A percentile compares a stretch with the other conserved stretches of the same genome.
These are phyloP conservation scores for Diaporthe citri DNA, from an alignment of 2,329 filamentous ascomycete genomes.

Conservation along the genomic window DNA sequence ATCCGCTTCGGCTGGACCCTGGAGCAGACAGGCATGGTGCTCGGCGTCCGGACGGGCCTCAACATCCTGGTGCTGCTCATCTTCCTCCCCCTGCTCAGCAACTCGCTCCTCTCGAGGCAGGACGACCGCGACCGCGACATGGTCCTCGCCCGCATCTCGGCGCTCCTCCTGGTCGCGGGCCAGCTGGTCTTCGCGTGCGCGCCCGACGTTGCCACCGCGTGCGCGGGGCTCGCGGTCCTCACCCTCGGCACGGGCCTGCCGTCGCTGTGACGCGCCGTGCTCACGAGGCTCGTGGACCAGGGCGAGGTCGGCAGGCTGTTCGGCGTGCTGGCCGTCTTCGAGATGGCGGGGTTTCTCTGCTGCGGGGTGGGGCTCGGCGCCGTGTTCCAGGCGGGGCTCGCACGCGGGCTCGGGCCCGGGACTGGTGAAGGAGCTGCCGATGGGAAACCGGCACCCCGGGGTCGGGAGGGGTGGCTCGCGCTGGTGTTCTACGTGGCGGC, in stretches of 20 bases:
- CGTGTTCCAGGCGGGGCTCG: constrained; percentile 22
- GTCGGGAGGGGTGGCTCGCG: not conserved
- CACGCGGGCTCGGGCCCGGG: not conserved
- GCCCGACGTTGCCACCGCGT: not conserved
- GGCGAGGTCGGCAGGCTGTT: constrained; percentile 25
- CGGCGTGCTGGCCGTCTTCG: constrained; percentile 26
- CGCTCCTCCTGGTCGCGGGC: constrained; percentile 17
- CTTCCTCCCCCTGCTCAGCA: constrained; percentile 10
- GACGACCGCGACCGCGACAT: not conserved
- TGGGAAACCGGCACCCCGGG: not conserved
- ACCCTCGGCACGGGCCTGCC: constrained; percentile 36
- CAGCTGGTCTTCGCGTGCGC: constrained; percentile 23
- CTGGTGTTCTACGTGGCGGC: constrained; percentile 34
- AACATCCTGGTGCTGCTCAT: constrained; percentile 29
- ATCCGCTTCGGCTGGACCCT: constrained; percentile 34
- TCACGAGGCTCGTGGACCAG: constrained; percentile 2
- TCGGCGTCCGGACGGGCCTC: constrained; percentile 22
- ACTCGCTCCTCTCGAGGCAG: not conserved
- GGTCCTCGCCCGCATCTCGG: constrained; percentile 26
- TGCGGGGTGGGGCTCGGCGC: constrained; percentile 28
- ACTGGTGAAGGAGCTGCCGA: not conserved
- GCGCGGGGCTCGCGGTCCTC: constrained; percentile 32
- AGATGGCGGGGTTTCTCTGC: constrained; percentile 24
- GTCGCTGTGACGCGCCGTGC: constrained; percentile 27
- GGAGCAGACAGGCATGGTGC: constrained; percentile 22